Evolutionary conservation across 2,329 filamentous ascomycete genomes (phyloP).

Genomic region (Chlorencoelia australis): DNA sequence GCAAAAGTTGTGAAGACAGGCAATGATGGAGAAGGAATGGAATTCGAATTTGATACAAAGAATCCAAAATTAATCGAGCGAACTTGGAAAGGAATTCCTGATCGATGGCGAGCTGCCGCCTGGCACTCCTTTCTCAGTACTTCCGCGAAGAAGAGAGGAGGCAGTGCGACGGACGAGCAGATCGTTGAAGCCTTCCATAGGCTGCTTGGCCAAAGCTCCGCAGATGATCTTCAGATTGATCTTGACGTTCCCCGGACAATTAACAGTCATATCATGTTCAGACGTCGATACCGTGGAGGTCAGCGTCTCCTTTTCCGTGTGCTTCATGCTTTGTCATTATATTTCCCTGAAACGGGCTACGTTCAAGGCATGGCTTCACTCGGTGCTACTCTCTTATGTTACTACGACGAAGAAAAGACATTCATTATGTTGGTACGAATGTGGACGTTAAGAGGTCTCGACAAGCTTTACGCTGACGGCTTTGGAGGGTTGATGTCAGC

Average conservation of each 20-base stretch:
- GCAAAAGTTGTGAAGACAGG: conserved; percentile 45
- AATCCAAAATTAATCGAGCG: conserved; percentile 81
- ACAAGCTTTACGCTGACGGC: conserved; percentile 71
- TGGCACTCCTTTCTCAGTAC: conserved; percentile 88
- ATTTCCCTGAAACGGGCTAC: conserved; percentile 85
- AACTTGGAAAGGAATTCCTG: conserved; percentile 97
- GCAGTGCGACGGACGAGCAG: conserved; percentile 56
- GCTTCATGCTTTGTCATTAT: conserved; percentile 81
- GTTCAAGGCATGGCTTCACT: conserved; percentile 97
- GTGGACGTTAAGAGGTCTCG: conserved; percentile 81
- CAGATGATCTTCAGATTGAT: conserved; percentile 94
- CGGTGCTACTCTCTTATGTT: conserved; percentile 85
- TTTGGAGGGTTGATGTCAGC: conserved; percentile 83
- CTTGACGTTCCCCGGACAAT: conserved; percentile 94
- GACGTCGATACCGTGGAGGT: conserved; percentile 79
- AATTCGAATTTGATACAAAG: conserved; percentile 70
- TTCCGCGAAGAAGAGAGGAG: conserved; percentile 57
- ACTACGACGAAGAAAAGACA: conserved; percentile 88
- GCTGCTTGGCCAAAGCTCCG: conserved; percentile 62
- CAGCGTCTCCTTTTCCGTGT: conserved; percentile 89
- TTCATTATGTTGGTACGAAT: conserved; percentile 96
- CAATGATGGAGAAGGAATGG: conserved; percentile 44
- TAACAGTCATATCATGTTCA: conserved; percentile 94
- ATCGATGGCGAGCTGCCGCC: conserved; percentile 84
- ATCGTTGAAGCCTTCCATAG: conserved; percentile 64